Evolutionary conservation across 139 green algal species (phyloP), one percentile per base, ranked within the genome.

Genomic region (Tetradesmus obliquus): DNA sequence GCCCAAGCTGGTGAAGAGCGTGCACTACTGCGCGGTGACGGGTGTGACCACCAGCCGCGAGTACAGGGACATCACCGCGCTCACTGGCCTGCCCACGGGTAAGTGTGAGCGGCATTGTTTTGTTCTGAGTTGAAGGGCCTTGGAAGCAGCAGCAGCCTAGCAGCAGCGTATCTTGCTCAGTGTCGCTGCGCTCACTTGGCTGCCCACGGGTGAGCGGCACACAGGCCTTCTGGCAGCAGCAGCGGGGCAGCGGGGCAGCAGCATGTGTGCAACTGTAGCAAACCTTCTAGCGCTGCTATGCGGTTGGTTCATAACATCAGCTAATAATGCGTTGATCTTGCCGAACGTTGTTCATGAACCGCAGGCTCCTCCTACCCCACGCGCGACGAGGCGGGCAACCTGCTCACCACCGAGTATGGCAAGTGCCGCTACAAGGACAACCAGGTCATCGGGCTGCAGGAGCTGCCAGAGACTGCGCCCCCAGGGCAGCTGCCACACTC

Each of bases 381-480:
- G 24, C 94, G 94, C 80, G 97, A 99, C 90, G 94, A 97, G 13
- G 79, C 95, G 0, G 96, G 97, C 81, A 98, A 99, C 94, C 91
- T 98, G 24, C 95, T 99, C 15, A 96, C 94, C 80, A 99, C 97
- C 3, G 97, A 99, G 95, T 99, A 97, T 91, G 98, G 98, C 45
- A 95, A 98, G 62, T 99, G 96, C 95, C 94, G 94, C n/a, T 99
- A 98, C 95, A 93, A 94, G 32, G 97, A 99, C 96, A 96, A 98
- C 92, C 97, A 99, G 94, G 91, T 95, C 0, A 72, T 99, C 13
- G 96, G 95, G 45, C 94, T 99, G 9, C 98, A 99, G 94, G 98
- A 99, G 96, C 97, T 99, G 89, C 98, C 98, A 13, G 98, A 99
- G 94, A 99, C 97, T 2, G 95, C 98, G 3, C 98, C 98, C 1